Evolutionary conservation across 2,329 filamentous ascomycete species (phyloP), one percentile per base, ranked within the genome.

Genomic region (Fusarium citri): DNA sequence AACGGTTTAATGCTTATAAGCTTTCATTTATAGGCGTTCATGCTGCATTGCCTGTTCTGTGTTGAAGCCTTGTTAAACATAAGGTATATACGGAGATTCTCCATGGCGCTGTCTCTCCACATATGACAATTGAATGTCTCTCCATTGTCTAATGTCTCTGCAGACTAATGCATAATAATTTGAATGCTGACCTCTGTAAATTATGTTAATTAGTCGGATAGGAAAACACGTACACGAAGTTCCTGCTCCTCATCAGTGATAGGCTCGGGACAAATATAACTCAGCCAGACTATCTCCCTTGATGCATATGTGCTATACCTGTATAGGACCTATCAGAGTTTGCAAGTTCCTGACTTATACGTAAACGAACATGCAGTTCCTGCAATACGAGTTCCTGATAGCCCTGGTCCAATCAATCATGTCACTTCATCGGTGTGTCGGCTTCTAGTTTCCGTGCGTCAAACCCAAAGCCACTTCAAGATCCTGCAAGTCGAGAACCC

Each of bases 341-440:
- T 37, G 34, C n/a, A 55, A 51, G 43, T 50, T 20, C 43, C 22
- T 49, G 42, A 48, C 40, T 37, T 65, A 28, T 42, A 54, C 48
- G 30, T 53, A 66, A 66, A 64, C 12, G 53, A 41, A 40, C 49
- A 54, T 50, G 26, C 25, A 34, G 43, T 43, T 71, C 45, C 56
- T 20, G 47, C 26, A 57, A 69, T 57, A 66, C 55, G 61, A 69
- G 43, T 51, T 25, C 57, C 45, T 16, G 45, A 31, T 30, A 31
- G 45, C 46, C 42, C 34, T 66, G 55, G 50, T 28, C 59, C 68
- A 71, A 71, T 62, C 68, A 68, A 71, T 62, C 41, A 57, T 42
- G 51, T 66, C 47, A 48, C 49, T 54, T 49, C 41, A 55, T 69
- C 61, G 47, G 25, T 34, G 48, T 72, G 51, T 59, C 47, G 28